These are phyloP conservation scores for Lithocarpus polystachyus DNA, from an alignment of 306 rosid species.

Conservation along the genomic window DNA sequence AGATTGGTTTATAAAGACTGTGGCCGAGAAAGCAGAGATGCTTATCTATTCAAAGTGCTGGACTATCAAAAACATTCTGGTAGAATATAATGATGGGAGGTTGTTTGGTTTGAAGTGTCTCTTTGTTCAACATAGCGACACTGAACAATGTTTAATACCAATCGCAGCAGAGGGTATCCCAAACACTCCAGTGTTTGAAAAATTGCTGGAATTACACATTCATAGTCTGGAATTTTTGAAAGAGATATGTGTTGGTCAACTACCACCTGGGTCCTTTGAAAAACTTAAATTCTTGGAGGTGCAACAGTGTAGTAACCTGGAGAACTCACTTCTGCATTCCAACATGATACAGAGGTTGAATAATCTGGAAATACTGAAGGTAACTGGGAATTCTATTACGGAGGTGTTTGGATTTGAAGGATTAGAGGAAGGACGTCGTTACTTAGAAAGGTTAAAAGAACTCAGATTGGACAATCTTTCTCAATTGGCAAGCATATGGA, in stretches of 20 bases:
- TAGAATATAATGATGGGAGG: neutral
- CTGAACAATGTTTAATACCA: neutral
- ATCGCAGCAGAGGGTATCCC: neutral
- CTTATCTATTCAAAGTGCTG: neutral
- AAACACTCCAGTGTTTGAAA: neutral
- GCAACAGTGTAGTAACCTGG: neutral
- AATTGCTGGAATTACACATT: neutral
- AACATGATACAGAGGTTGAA: neutral
- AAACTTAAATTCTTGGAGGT: slow-evolving; percentile 9
- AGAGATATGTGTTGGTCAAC: neutral
- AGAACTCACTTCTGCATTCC: slow-evolving; percentile 1
- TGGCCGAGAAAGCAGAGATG: neutral
- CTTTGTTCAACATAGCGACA: neutral
- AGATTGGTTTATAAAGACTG: neutral
- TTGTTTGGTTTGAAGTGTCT: slow-evolving; percentile 1
- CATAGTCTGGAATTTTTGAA: neutral
- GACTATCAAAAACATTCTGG: neutral
- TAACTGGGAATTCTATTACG: neutral
- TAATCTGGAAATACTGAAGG: neutral
- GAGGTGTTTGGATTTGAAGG: neutral
- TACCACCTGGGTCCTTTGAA: neutral
- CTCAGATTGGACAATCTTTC: neutral
- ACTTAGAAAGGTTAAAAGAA: slow-evolving; percentile 1
- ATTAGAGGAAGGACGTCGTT: neutral
- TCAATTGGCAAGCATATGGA: neutral